Evolutionary conservation across 306 rosid genomes (phyloP), one percentile per base, ranked within the genome.

Genomic region (Mimosa pudica): DNA sequence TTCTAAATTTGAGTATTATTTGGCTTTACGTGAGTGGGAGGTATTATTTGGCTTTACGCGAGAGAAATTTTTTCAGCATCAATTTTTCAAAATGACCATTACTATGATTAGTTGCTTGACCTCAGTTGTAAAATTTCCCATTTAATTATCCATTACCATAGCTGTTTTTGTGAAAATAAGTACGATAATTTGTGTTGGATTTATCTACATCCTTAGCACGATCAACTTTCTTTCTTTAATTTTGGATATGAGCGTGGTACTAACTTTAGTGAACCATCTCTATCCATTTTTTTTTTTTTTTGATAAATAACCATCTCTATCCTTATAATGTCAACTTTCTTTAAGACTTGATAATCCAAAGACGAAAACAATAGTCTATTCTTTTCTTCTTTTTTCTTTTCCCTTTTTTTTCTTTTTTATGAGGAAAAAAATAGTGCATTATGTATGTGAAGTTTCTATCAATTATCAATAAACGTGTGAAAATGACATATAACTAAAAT

Each of bases 401-500:
- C n/a, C 61, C 30, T 55, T 55, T 6, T 5, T 54, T 54, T 54
- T 54, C 2, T 32, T 57, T 57, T 57, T 4, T 14, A 3, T 44
- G 2, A 45, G 46, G 60, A 71, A 9, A 71, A 49, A 24, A 48
- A 49, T 72, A 33, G 76, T 33, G 47, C 64, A 24, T 16, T 30
- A 30, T 33, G 13, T 49, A 54, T 71, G 84, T 67, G 76, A 71
- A 67, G 80, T 80, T 77, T 73, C 70, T 68, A 67, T 81, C 66
- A 8, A 38, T 4, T 42, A 58, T 32, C 70, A 67, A 67, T 17
- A 35, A 7, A 73, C 5, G 74, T 10, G 36, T 58, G 87, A 84
- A 77, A 84, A 51, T 77, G 85, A 81, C 80, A 73, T 73, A 24
- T 68, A 81, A 49, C 84, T 66, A 84, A 58, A 77, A 73, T 73